Evolutionary conservation across 768 basidiomycete species (phyloP).

Genomic region (Lyophyllum semitale): DNA sequence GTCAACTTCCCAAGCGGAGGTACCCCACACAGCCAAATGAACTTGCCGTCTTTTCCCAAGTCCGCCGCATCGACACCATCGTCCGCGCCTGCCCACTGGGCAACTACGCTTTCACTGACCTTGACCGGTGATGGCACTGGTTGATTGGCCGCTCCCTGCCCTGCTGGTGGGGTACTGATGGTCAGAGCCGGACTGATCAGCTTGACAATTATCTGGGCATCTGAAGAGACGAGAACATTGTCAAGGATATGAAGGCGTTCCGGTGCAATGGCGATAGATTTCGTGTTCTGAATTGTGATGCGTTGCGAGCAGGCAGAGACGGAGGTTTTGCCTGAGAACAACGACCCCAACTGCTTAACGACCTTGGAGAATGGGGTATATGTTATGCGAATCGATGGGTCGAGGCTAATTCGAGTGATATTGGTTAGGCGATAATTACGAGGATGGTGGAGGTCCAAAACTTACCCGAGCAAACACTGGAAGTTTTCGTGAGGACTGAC

Average conservation of each 20-base stretch:
- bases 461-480: too few relatives aligned
- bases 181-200: background rate
- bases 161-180: background rate
- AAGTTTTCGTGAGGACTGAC: too few relatives aligned
- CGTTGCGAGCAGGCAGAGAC: constrained; percentile 12
- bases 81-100: constrained; percentile 10
- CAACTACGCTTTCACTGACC: background rate
- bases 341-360: too few relatives aligned
- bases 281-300: constrained; percentile 17
- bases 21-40: constrained; percentile 36
- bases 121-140: background rate
- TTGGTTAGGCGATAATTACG: too few relatives aligned
- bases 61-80: constrained; percentile 17
- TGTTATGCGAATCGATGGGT: too few relatives aligned
- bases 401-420: too few relatives aligned
- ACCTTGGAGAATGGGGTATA: too few relatives aligned
- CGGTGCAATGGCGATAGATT: constrained; percentile 9
- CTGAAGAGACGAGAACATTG: background rate
- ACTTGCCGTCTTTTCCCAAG: constrained; percentile 34
- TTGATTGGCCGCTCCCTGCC: background rate
- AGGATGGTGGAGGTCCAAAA: too few relatives aligned
- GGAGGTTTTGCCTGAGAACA: too few relatives aligned
- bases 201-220: background rate
- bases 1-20: constrained; percentile 30
- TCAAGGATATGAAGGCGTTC: background rate